Percentiles rank a stretch among this genome's conserved stretches.
Conservation (phyloP, 1,139 yeast genomes). For the Pichia sp. region DNA sequence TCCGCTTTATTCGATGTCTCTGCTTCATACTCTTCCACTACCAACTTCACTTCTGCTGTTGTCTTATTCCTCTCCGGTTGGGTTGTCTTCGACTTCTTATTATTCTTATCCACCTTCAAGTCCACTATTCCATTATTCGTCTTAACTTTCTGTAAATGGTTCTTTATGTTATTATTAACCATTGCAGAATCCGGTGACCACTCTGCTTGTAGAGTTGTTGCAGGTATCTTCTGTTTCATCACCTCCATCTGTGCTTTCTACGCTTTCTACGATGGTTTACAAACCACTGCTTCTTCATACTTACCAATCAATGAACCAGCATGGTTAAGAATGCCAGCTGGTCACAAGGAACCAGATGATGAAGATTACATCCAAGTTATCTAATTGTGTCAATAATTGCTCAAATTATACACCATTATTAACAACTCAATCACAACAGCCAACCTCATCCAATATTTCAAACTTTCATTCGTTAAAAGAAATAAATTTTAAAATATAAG, state of each 20-base stretch:
- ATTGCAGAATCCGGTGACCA: constrained; percentile 40
- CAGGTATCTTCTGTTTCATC: constrained; percentile 43
- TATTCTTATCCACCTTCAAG: constrained; percentile 39
- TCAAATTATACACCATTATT: no score
- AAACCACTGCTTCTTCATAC: constrained; percentile 23
- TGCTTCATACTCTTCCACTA: constrained; percentile 29
- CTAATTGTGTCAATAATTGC: constrained; percentile 3
- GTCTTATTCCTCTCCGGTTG: constrained; percentile 45
- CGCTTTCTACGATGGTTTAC: constrained; percentile 29
- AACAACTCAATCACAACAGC: no score
- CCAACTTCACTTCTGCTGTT: constrained; percentile 35
- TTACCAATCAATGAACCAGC: constrained; percentile 27
- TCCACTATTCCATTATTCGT: constrained; percentile 41
- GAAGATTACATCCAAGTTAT: constrained; percentile 14
- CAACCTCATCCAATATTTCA: no score
- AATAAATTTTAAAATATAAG: no score
- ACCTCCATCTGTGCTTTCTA: constrained; percentile 43
- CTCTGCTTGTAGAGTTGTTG: constrained; percentile 35
- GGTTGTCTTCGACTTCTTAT: constrained; percentile 43
- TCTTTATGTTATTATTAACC: constrained; percentile 42
- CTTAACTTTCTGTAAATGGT: constrained; percentile 37
- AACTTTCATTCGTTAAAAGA: no score
- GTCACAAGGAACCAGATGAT: constrained; percentile 22
- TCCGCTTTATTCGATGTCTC: constrained; percentile 35
- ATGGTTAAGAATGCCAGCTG: constrained; percentile 31